Base-by-base conservation (phyloP, 164 flowering plant species). In the Warburgia ugandensis region DNA sequence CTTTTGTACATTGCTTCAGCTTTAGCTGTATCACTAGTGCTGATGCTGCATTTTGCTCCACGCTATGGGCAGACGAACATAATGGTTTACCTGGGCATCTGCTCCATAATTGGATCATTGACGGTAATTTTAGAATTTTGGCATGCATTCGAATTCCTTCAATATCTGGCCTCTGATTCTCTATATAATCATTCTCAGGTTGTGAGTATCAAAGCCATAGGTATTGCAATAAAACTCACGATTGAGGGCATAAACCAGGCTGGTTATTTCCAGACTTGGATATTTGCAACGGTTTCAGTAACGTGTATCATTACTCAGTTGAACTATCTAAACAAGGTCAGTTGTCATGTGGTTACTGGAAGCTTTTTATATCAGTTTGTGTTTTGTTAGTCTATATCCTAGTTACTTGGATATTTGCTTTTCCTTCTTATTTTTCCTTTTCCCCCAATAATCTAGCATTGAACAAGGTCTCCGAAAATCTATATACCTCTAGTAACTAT, bases 1-100 rank as follows among this genome's bases (percentile, higher is more conserved):
- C 95, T 91, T 67, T 60, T 81, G 42, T 91, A 91, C 55, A 68
- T 76, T 8, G 95, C 84, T 5, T 69, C 88, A 7, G 92, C 71
- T 10, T 48, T 87, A 39, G 84, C 84, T 44, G 63, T 73, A 3
- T 78, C 67, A 6, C 60, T 87, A 67, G 79, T 80, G 11, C 62
- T 87, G 66, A 77, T 83, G 25, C 68, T 85, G 62, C 78, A 83
- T 61, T 78, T 69, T 52, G 87, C 71, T 2, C 94, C 98, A 8
- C 95, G 95, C 52, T 81, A 72, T 66, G 98, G 98, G 22, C 98
- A 83, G 56, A 72, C 88, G 38, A 87, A 87, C 60, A 83, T 91
- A 53, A 26, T 87, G 78, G 65, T 91, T 39, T 91, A 87, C 65
- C 59, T 85, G 11, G 88, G 94, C 56, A 79, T 91, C 39, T 91